Percentiles rank a stretch among this genome's conserved stretches.
Conservation (phyloP, 2,329 filamentous ascomycete species). For the Tolypocladium inflatum region DNA sequence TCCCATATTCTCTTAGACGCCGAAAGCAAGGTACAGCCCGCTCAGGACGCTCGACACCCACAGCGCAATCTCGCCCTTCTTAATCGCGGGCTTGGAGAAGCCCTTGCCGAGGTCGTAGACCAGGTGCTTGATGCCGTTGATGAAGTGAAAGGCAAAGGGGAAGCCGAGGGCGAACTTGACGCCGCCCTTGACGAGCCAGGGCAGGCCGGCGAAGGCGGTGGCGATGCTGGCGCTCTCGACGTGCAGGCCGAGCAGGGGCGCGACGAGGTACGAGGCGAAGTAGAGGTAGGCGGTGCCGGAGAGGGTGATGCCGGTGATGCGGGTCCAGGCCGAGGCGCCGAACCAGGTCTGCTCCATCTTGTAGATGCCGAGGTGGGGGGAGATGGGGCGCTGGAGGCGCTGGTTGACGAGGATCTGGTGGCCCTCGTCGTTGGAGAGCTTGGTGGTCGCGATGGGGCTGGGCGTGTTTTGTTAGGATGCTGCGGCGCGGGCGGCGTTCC, state of each 20-base stretch:
- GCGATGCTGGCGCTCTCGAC: slow-evolving; percentile 51
- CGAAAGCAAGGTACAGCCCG: slow-evolving; percentile 36
- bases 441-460: slow-evolving; percentile 47
- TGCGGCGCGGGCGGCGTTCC: neutral
- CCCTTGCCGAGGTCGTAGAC: slow-evolving; percentile 42
- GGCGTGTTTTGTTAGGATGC: neutral
- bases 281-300: slow-evolving; percentile 72
- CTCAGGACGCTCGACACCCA: slow-evolving; percentile 36
- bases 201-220: slow-evolving; percentile 48
- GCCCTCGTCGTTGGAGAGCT: slow-evolving; percentile 43
- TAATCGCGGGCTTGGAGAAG: slow-evolving; percentile 38
- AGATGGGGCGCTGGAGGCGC: slow-evolving; percentile 70
- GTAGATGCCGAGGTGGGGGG: slow-evolving; percentile 84
- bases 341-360: slow-evolving; percentile 79
- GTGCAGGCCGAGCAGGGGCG: slow-evolving; percentile 61
- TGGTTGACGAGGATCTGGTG: slow-evolving; percentile 67
- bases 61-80: slow-evolving; percentile 35
- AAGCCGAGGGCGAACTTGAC: slow-evolving; percentile 47
- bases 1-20: slow-evolving; percentile 25
- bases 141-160: slow-evolving; percentile 49
- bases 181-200: slow-evolving; percentile 48
- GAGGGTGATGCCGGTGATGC: slow-evolving; percentile 70
- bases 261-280: slow-evolving; percentile 69
- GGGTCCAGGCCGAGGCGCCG: slow-evolving; percentile 61
- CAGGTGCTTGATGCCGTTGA: slow-evolving; percentile 48